Conservation (phyloP, 1,284 basidiomycete species). For the Bjerkandera adusta region DNA sequence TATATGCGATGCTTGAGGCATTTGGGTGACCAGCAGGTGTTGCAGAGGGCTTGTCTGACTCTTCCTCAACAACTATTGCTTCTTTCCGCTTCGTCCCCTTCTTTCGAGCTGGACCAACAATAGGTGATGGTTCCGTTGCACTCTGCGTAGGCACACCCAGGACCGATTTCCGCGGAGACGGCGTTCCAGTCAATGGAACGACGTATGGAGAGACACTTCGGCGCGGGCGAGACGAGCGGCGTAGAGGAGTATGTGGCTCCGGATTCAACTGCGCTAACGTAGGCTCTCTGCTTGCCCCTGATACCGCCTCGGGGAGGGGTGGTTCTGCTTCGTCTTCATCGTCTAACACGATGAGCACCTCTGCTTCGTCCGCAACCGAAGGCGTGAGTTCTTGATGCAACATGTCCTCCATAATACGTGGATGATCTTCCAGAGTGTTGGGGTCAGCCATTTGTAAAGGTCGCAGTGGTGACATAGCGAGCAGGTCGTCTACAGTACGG, state of each 20-base stretch:
- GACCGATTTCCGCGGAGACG: conserved; percentile 9
- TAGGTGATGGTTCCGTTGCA: neutral
- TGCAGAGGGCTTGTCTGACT: neutral
- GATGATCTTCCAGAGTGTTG: neutral
- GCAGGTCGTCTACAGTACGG: conserved; percentile 38
- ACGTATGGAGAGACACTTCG: conserved; percentile 17
- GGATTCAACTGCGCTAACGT: neutral
- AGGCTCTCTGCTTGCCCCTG: neutral
- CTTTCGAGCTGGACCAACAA: conserved; percentile 2
- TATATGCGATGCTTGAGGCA: neutral
- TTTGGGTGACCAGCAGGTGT: neutral
- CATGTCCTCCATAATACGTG: neutral
- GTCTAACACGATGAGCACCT: conserved; percentile 16
- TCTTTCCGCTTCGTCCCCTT: conserved; percentile 1
- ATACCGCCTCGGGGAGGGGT: neutral
- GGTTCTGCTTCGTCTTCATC: neutral
- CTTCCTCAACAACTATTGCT: neutral
- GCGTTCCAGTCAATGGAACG: conserved; percentile 8
- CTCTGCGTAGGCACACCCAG: neutral
- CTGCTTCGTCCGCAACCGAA: conserved; percentile 20
- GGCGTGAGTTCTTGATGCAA: conserved; percentile 6
- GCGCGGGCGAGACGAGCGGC: conserved; percentile 18
- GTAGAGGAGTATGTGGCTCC: conserved; percentile 11
- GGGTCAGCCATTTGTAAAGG: neutral
- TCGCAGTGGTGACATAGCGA: conserved; percentile 34